Percentiles rank a stretch among this genome's conserved stretches.
Conservation (phyloP, 2,329 filamentous ascomycete genomes). For the Pseudopithomyces chartarum region DNA sequence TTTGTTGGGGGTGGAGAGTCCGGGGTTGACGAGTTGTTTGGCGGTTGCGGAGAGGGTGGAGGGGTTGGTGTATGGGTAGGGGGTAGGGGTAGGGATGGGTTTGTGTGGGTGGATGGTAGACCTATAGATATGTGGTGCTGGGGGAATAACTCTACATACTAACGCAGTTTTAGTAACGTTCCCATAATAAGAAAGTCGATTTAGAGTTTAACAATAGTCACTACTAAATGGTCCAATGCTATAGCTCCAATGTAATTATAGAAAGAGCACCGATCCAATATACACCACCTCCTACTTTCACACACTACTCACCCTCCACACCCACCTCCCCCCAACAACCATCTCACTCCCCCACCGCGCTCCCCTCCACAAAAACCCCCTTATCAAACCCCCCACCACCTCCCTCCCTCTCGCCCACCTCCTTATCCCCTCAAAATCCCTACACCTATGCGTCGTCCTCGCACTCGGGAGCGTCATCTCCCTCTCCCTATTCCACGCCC, state of each 20-base stretch:
- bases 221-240: too few relatives aligned
- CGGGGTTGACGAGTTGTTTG: constrained; percentile 83
- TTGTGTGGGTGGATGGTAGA: neutral
- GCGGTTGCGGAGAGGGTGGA: constrained; percentile 83
- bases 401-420: neutral
- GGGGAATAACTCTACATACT: too few relatives aligned
- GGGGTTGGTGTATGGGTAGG: constrained; percentile 54
- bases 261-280: too few relatives aligned
- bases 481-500: neutral
- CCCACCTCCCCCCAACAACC: neutral
- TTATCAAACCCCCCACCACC: neutral
- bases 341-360: neutral
- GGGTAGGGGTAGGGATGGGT: neutral
- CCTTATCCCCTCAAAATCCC: neutral
- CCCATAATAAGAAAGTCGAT: too few relatives aligned
- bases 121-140: too few relatives aligned
- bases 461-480: neutral
- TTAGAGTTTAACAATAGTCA: too few relatives aligned
- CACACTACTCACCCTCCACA: neutral
- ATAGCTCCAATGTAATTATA: too few relatives aligned
- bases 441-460: constrained; percentile 2
- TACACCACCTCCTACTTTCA: neutral
- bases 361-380: neutral
- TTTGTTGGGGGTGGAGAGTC: constrained; percentile 89
- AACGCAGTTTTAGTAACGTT: too few relatives aligned